These are phyloP conservation scores for Malassezia psittaci DNA, from an alignment of 1,284 basidiomycete genomes.

Conservation along the genomic window DNA sequence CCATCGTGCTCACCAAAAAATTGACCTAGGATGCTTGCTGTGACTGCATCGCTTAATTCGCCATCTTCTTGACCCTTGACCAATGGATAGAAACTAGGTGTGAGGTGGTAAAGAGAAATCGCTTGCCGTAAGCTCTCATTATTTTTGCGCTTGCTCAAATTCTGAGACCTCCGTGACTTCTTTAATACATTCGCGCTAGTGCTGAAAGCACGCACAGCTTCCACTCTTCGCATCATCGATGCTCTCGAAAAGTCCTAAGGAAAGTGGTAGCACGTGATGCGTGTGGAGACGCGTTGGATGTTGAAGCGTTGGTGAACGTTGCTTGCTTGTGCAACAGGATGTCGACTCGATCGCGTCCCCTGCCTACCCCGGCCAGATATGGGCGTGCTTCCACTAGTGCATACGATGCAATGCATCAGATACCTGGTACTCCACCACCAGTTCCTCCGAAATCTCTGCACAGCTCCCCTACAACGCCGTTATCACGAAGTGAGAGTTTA, in stretches of 20 bases:
- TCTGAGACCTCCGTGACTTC: slow-evolving; percentile 6
- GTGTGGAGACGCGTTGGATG: neutral
- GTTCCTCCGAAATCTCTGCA: neutral
- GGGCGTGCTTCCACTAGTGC: slow-evolving; percentile 6
- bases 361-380: slow-evolving; percentile 7
- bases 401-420: neutral
- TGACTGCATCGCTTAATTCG: slow-evolving; percentile 4
- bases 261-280: slow-evolving; percentile 4
- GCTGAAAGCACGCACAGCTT: neutral
- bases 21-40: slow-evolving; percentile 14
- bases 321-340: neutral
- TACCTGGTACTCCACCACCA: neutral
- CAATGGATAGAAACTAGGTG: slow-evolving; percentile 36
- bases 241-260: neutral
- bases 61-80: slow-evolving; percentile 5
- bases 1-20: slow-evolving; percentile 11
- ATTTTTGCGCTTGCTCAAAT: slow-evolving; percentile 15
- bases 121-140: slow-evolving; percentile 34
- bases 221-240: neutral
- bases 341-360: slow-evolving; percentile 7
- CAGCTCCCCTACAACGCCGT: neutral
- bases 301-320: neutral
- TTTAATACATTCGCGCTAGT: neutral
- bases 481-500: neutral
- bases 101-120: slow-evolving; percentile 41